Conservation (phyloP, 345 rosid genomes). For the Hibiscus tridactylites region DNA sequence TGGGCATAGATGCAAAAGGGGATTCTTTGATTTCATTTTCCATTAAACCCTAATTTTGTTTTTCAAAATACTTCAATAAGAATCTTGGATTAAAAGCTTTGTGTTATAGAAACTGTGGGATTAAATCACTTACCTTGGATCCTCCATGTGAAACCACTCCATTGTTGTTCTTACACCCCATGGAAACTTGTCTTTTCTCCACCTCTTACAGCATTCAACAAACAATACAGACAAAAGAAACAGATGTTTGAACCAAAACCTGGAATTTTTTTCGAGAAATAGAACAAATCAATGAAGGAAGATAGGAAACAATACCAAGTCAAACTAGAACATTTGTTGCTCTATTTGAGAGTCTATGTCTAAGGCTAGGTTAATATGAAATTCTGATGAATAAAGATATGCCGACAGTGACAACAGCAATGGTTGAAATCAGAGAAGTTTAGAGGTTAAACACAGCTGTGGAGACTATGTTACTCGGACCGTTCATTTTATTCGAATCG, state of each 20-base stretch:
- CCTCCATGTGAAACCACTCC: conserved; percentile 21
- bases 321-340: conserved; percentile 23
- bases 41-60: conserved; percentile 25
- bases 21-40: conserved; percentile 35
- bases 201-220: background rate
- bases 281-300: background rate
- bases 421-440: conserved; percentile 11
- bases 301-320: conserved; percentile 14
- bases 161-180: conserved; percentile 28
- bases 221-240: background rate
- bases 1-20: conserved; percentile 33
- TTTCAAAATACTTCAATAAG: background rate
- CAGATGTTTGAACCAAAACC: background rate
- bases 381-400: conserved; percentile 1
- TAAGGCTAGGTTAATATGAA: background rate
- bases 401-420: conserved; percentile 19
- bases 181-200: background rate
- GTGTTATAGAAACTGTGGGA: background rate
- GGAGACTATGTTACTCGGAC: background rate
- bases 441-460: background rate
- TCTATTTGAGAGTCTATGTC: conserved; percentile 13
- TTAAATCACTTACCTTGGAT: conserved; percentile 22
- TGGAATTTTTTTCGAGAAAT: background rate
- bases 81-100: background rate
- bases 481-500: background rate